Base-by-base conservation (phyloP, 768 basidiomycete species). In the Phlebiopsis gigantea region DNA sequence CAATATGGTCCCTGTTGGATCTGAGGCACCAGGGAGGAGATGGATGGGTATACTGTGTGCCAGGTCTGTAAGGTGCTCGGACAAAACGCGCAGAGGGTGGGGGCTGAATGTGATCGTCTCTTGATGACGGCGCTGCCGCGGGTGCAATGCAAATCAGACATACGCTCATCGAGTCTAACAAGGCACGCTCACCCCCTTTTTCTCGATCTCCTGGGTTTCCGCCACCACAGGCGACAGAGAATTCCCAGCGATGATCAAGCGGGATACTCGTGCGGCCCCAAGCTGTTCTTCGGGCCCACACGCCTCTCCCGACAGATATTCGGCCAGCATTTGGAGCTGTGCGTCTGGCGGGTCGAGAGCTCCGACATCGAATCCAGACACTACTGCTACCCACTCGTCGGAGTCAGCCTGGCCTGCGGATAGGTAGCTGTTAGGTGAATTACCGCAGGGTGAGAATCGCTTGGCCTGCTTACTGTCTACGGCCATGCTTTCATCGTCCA, bases 211-310 rank as follows among this genome's bases (percentile, higher is more conserved):
- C n/a, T 62, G 65, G 15, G 58, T 29, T 24, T 55, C 62, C 68
- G 10, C 69, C 65, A 61, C 60, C 4, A 80, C 69, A 0, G 85
- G 78, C 12, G 81, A 81, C 6, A 98, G 69, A 2, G 93, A 94
- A 70, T 98, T 91, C 5, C 97, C 97, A 2, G 90, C 91, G 39
- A 99, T 78, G 39, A 99, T 83, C 14, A 99, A 73, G 14, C 93
- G 80, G 6, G 92, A 87, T 65, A 98, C 87, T 59, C 82, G 83
- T 2, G 85, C 75, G 5, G 88, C 82, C 10, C 79, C 75, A 8
- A 75, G 64, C 65, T 85, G 85, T 57, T 92, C 89, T 56, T 81
- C 76, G 0, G 72, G 65, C 1, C 83, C 83, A n/a, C 90, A 92
- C 24, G 74, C 77, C 72, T 98, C 96, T 1, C 93, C 93, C 0